A percentile compares a stretch with the other conserved stretches of the same genome.
Evolutionary conservation across 805 yeast species (phyloP).

Genomic region (Candida khao-thaluensis): DNA sequence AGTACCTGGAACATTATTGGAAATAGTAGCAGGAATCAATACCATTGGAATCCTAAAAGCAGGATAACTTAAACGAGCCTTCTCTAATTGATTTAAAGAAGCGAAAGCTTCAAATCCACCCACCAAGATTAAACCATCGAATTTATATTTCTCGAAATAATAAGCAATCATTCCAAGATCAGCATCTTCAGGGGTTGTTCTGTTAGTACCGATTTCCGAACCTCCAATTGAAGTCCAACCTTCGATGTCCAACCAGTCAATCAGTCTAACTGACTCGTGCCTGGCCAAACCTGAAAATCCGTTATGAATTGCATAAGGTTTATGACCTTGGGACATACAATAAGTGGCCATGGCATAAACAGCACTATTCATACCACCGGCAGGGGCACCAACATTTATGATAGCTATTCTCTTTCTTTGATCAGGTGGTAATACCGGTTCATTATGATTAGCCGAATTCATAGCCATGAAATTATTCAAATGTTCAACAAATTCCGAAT

Average conservation of each 20-base stretch:
- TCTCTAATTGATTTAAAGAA: constrained; percentile 76
- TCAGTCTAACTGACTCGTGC: constrained; percentile 75
- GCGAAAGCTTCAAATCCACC: constrained; percentile 98
- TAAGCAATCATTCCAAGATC: constrained; percentile 91
- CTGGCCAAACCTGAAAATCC: constrained; percentile 91
- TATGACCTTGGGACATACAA: constrained; percentile 88
- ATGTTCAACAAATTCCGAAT: constrained; percentile 82
- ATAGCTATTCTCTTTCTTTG: constrained; percentile 76
- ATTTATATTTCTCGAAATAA: constrained; percentile 81
- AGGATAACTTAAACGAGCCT: constrained; percentile 77
- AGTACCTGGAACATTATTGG: constrained; percentile 98
- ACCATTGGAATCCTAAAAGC: constrained; percentile 93
- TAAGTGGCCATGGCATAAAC: constrained; percentile 87
- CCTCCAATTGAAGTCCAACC: constrained; percentile 91
- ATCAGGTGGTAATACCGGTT: constrained; percentile 56
- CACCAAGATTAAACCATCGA: constrained; percentile 86
- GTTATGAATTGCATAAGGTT: constrained; percentile 85
- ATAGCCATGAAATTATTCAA: constrained; percentile 70
- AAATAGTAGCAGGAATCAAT: constrained; percentile 90
- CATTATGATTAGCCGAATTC: constrained; percentile 64
- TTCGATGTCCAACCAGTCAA: constrained; percentile 83
- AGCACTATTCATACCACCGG: constrained; percentile 94
- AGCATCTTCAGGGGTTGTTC: constrained; percentile 70
- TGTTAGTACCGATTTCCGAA: constrained; percentile 94
- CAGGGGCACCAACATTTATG: constrained; percentile 94